Evolutionary conservation across 192 early-diverging fungal genomes (phyloP).

Genomic region (Backusella psychrophila): DNA sequence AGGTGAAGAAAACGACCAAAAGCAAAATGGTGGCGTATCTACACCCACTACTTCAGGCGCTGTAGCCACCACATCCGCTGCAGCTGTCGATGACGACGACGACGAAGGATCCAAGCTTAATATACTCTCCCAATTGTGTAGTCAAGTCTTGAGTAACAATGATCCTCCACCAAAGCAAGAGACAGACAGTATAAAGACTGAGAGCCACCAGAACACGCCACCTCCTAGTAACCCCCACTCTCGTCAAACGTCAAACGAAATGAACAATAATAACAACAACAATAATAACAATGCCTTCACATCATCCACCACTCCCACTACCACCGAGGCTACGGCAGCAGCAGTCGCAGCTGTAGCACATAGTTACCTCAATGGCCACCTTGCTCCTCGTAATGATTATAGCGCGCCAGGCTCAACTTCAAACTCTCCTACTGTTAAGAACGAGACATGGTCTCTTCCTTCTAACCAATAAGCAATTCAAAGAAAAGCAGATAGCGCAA

Average conservation of each 20-base stretch:
- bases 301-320: not conserved
- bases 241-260: conserved; percentile 23
- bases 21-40: not conserved
- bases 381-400: conserved; percentile 10
- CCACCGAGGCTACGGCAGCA: conserved; percentile 15
- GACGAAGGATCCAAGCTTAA: conserved; percentile 34
- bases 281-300: not conserved
- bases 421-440: conserved; percentile 22
- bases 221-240: conserved; percentile 33
- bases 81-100: conserved; percentile 7
- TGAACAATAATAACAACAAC: not conserved
- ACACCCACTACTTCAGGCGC: not conserved
- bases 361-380: conserved; percentile 28
- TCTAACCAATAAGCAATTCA: not conserved
- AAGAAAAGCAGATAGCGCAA: not conserved
- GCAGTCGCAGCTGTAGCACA: not conserved
- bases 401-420: conserved; percentile 21
- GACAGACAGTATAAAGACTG: not conserved
- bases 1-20: not conserved
- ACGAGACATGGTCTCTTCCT: not conserved
- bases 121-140: conserved; percentile 33
- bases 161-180: conserved; percentile 23
- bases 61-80: not conserved
- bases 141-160: conserved; percentile 21
- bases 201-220: conserved; percentile 19